Percentiles rank a stretch among this genome's conserved stretches.
Conservation (phyloP, 2,329 filamentous ascomycete species). For the Nothophoma quercina region DNA sequence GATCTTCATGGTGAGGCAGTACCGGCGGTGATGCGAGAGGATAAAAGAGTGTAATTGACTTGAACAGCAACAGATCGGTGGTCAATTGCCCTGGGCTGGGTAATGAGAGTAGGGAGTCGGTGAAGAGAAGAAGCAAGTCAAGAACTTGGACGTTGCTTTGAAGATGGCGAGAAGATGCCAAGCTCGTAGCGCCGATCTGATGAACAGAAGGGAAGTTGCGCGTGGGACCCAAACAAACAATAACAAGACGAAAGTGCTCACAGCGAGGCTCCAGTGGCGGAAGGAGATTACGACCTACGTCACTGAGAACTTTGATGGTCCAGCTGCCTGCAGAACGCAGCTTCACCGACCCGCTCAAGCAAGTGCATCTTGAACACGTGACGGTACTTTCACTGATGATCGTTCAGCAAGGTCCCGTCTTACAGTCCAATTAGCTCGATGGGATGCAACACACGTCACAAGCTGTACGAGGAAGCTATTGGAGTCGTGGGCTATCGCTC, state of each 20-base stretch:
- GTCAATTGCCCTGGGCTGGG: constrained; percentile 21
- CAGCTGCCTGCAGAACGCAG: not conserved
- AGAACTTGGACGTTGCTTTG: constrained; percentile 16
- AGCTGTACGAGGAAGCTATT: not conserved
- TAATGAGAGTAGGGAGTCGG: constrained; percentile 38
- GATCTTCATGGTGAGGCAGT: constrained; percentile 38
- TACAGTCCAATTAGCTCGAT: not conserved
- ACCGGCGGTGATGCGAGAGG: constrained; percentile 22
- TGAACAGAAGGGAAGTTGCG: constrained; percentile 24
- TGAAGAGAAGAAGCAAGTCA: constrained; percentile 19
- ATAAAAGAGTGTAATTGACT: constrained; percentile 29
- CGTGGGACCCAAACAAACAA: constrained; percentile 29
- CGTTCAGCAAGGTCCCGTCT: not conserved
- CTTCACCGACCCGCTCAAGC: not conserved
- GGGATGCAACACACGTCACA: not conserved
- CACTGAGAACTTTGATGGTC: not conserved
- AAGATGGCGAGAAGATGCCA: constrained; percentile 27
- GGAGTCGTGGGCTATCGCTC: not conserved
- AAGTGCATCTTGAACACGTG: constrained; percentile 19
- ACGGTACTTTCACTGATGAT: constrained; percentile 21
- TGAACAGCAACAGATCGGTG: constrained; percentile 26
- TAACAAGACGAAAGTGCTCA: not conserved
- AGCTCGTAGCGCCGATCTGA: constrained; percentile 19
- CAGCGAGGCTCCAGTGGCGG: not conserved
- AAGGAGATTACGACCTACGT: constrained; percentile 2